Base-by-base conservation (phyloP, 1,284 basidiomycete species). In the Cryptococcus jaspeensis region DNA sequence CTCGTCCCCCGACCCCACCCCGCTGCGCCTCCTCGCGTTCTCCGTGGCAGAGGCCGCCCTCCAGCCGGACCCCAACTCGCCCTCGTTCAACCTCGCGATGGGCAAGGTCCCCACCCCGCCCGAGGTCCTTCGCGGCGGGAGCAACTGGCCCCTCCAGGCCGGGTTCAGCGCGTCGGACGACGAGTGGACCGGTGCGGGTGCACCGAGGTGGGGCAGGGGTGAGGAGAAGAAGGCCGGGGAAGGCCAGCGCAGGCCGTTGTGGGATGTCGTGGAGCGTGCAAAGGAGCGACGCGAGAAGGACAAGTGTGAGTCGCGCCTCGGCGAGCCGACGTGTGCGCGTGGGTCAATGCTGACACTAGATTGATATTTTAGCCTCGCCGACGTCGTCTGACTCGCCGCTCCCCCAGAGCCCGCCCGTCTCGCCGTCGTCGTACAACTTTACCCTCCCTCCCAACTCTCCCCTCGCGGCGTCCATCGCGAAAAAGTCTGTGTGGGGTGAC, bases 321-420 rank as follows among this genome's bases (percentile, higher is more conserved):
- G 25, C 4, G 9, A 32, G 28, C 9, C 28, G 4, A 32, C 28
- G 28, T 32, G 28, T 32, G 9, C 28, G 28, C 28, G 5, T 45
- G 37, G n/a, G 44, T 23, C 32, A 36, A 35, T 35, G 50, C 25
- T 38, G 55, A 53, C 43, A 44, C 7, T 9, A 18, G 28, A 22
- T 45, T 7, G 8, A 4, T 5, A 13, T 38, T 9, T 40, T 36
- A 61, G 56, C 41, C n/a, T 59, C 57, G 41, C 58, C 62, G 87
- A 85, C 83, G 81, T 9, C 84, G 84, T 65, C 84, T 85, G 41
- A 52, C 84, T 85, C 69, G 80, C 83, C 63, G 11, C 53, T 59
- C 18, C 63, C 62, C 22, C 52, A 55, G n/a, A 58, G 50, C 42
- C 60, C 66, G 13, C 64, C 66, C 25, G 43, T 65, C 51, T 69